Base-by-base conservation (phyloP, 345 rosid species). In the Theobroma cacao region DNA sequence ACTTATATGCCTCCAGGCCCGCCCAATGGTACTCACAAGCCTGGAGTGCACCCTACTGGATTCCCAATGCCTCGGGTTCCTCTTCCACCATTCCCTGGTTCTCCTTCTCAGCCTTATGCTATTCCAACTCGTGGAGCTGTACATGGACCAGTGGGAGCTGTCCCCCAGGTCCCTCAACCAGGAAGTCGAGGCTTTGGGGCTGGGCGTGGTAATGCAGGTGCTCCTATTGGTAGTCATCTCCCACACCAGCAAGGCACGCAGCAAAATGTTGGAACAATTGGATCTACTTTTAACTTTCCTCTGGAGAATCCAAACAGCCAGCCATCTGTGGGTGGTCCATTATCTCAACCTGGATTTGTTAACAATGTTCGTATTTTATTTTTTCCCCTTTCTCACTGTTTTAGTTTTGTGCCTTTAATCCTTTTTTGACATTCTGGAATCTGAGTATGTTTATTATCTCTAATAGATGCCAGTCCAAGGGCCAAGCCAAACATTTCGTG, bases 341-440 rank as follows among this genome's bases (percentile, higher is more conserved):
- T 97, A 61, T 92, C 98, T 80, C 99, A 97, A 77, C 98, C 99
- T 84, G 98, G 99, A 83, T 94, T 89, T 83, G 97, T 89, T 80
- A 94, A 84, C 84, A 90, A 91, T 81, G 88, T 87, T 66, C 1
- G 80, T 80, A 24, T 71, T 80, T 72, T 36, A 65, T 75, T 1
- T 67, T 18, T 67, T 64, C 64, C 38, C 62, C 48, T 33, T 59
- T 73, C n/a, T 60, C 13, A 22, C 24, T 62, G n/a, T 59, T 80
- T 61, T 47, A 47, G 60, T 40, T 65, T 59, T 38, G 48, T 31
- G 38, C 79, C 13, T 66, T 77, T 64, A 0, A 50, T 56, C 10
- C 12, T 67, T 15, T 48, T 45, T 64, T 77, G 12, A 28, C 61
- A 48, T 68, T 48, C 4, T 77, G 76, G 73, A 60, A 24, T 50